Evolutionary conservation across 1,284 basidiomycete genomes (phyloP).

Genomic region (Leucoagaricus sp.): DNA sequence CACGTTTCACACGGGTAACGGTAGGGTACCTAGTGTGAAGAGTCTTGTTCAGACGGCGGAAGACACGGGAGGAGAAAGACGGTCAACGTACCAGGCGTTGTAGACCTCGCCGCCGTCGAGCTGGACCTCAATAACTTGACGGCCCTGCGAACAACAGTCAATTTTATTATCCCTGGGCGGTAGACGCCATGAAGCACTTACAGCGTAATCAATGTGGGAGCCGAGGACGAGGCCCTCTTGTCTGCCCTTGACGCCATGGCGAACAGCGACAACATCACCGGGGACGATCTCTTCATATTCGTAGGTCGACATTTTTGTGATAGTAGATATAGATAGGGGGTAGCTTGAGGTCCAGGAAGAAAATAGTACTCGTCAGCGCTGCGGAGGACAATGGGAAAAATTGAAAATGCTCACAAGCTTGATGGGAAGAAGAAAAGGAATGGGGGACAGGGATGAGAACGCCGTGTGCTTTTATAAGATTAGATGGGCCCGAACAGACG

Average conservation of each 20-base stretch:
- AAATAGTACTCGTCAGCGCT: background rate
- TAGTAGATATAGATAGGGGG: background rate
- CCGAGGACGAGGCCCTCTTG: slow-evolving; percentile 78
- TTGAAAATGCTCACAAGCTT: slow-evolving; percentile 11
- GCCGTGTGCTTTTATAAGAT: slow-evolving; percentile 46
- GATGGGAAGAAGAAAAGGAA: slow-evolving; percentile 26
- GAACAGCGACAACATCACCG: slow-evolving; percentile 78
- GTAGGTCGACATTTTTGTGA: slow-evolving; percentile 11
- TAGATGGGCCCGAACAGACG: slow-evolving; percentile 31
- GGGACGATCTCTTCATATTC: slow-evolving; percentile 41
- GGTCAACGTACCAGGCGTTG: slow-evolving; percentile 65
- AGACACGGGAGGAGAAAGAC: background rate
- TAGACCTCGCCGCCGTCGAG: slow-evolving; percentile 69
- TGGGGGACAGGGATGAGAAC: slow-evolving; percentile 20
- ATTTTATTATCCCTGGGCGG: background rate
- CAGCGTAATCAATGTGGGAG: slow-evolving; percentile 66
- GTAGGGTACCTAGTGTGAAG: slow-evolving; percentile 56
- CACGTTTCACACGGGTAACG: slow-evolving; percentile 72
- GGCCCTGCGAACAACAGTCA: slow-evolving; percentile 50
- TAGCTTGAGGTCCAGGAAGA: slow-evolving; percentile 7
- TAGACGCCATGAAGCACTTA: slow-evolving; percentile 37
- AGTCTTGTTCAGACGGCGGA: no score
- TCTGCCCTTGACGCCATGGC: slow-evolving; percentile 58
- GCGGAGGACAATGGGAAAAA: background rate
- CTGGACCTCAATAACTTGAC: slow-evolving; percentile 78